Percentiles rank a stretch among this genome's conserved stretches.
Conservation (phyloP, 345 rosid genomes). For the Microcos paniculata region DNA sequence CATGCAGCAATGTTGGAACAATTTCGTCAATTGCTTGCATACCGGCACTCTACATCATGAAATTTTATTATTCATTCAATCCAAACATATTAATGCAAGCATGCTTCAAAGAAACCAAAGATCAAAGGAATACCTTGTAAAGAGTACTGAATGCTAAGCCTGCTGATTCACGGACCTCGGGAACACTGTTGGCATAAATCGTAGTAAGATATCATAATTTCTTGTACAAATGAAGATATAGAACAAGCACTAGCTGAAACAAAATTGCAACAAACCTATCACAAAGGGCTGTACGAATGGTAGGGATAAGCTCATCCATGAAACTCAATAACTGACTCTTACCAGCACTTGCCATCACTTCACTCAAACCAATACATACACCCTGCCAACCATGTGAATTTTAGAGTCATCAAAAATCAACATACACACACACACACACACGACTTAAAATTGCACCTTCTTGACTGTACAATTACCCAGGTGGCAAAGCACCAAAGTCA, state of each 20-base stretch:
- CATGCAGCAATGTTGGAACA: constrained; percentile 90
- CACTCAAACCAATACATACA: constrained; percentile 96
- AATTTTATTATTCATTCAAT: constrained; percentile 7
- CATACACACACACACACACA: neutral
- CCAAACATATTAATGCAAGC: neutral
- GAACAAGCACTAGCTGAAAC: constrained; percentile 4
- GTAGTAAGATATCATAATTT: constrained; percentile 2
- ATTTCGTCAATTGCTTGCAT: constrained; percentile 99
- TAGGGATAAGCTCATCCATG: constrained; percentile 94
- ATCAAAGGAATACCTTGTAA: constrained; percentile 63
- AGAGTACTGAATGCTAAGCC: constrained; percentile 96
- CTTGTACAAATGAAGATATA: neutral
- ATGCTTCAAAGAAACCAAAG: constrained; percentile 10
- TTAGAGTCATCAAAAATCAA: constrained; percentile 19
- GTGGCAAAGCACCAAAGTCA: neutral
- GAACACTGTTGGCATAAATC: constrained; percentile 41
- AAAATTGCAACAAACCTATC: constrained; percentile 57
- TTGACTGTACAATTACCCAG: neutral
- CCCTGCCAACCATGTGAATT: constrained; percentile 53
- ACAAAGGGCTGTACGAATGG: constrained; percentile 94
- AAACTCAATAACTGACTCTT: constrained; percentile 85
- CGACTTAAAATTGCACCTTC: neutral
- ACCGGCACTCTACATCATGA: constrained; percentile 81
- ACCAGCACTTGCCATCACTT: constrained; percentile 99
- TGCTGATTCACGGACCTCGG: constrained; percentile 97